Evolutionary conservation across 2,329 filamentous ascomycete species (phyloP), one percentile per base, ranked within the genome.

Genomic region (Cladosporium cucumerinum): DNA sequence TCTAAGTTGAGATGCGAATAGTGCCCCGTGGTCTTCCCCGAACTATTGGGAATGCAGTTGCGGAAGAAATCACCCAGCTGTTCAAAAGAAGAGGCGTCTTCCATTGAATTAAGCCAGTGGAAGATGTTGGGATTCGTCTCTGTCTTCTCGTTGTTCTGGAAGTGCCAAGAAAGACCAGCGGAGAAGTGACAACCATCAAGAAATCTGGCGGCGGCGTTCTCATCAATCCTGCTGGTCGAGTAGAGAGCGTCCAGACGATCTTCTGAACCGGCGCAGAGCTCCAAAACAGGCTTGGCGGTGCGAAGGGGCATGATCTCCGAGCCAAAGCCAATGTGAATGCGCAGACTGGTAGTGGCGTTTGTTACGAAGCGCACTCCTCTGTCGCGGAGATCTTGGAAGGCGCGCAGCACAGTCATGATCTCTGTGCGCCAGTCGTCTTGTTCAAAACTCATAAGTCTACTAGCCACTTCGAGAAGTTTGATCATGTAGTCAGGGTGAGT

Each of bases 261-360:
- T 30, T 69, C 69, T 46, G 69, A 70, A 3, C 66, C 69, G 8
- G 66, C 69, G 26, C 46, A 49, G 32, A 71, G 25, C 52, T 69
- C 61, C 1, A 69, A 23, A 4, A 72, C 48, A 26, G 63, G 66
- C 59, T 71, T 71, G 4, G 66, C 67, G 1, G 65, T 65, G 11
- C 57, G 36, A 8, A 72, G 43, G 6, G 69, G 64, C 21, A 70
- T 61, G 12, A 23, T 12, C 25, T 28, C 5, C 10, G 39, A 23
- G 32, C 52, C 57, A 28, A 63, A 51, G 26, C 66, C 70, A 18
- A 72, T 59, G 60, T 71, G 70, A 4, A 72, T 63, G 59, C 71
- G 70, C 36, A 71, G 32, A 16, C 68, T 66, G 30, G 67, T 69
- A 3, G 58, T 57, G 1, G 25, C 21, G 46, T 72, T 71, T 11